phyloP scores from a whole-genome alignment of 306 rosid genomes.

The Cajanus cajan region DNA sequence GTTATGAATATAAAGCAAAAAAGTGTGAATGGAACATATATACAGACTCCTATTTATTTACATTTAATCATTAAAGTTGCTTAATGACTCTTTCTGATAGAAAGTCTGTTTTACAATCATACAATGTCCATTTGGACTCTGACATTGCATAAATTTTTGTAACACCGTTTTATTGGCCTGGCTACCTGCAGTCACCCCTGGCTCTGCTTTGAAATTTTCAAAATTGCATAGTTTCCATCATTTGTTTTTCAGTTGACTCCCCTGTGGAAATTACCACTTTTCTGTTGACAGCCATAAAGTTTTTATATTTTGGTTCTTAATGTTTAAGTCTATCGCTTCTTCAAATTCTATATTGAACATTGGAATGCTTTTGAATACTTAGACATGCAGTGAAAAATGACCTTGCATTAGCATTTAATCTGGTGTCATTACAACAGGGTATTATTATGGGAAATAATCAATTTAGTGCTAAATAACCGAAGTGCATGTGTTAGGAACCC shows the following conservation, averaged over 20 bases:
- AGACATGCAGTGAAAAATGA: neutral
- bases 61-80: constrained; percentile 7
- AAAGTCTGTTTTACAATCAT: neutral
- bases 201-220: neutral
- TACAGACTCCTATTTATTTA: neutral
- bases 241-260: neutral
- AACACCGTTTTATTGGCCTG: neutral
- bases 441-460: neutral
- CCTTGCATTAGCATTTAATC: constrained; percentile 1
- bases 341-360: neutral
- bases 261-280: neutral
- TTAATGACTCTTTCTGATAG: neutral
- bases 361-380: neutral
- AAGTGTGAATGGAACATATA: neutral
- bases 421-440: neutral
- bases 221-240: neutral
- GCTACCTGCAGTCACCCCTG: neutral
- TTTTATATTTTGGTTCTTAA: neutral
- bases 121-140: constrained; percentile 15
- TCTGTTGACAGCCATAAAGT: neutral
- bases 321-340: neutral
- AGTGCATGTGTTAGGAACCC: too few relatives aligned
- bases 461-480: neutral
- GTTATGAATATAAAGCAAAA: constrained; percentile 11
- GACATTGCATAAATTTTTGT: constrained; percentile 7